Evolutionary conservation across 1,139 yeast genomes (phyloP), one percentile per base, ranked within the genome.

Genomic region (Sugiyamaella sp.): DNA sequence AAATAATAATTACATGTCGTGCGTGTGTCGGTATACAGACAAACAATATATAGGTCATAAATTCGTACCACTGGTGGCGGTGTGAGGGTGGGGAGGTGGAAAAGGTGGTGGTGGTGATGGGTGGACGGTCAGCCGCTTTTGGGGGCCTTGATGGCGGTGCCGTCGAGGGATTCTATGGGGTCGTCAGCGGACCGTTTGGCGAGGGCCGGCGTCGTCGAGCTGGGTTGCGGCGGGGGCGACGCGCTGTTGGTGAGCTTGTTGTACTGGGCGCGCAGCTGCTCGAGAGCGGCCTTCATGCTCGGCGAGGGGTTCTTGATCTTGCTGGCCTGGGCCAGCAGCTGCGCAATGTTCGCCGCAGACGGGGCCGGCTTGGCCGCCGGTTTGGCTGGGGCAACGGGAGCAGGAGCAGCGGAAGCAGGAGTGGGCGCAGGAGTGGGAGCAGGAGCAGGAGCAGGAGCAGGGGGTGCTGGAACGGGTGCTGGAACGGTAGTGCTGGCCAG

Each of bases 271-370:
- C 67, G 63, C n/a, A 71, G 65, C 58, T 71, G 73, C 46, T 66
- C 68, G 32, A 71, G 60, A 29, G 73, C 71, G 21, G 70, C 69
- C 38, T 60, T 60, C 38, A 71, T 67, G 22, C 66, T 65, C 2
- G 72, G 69, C 2, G 72, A 61, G 5, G 74, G 74, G 52, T 71
- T 71, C 25, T 63, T 66, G 46, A 71, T 67, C 52, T 68, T 68
- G 52, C 67, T 68, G 12, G 73, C 74, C 57, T 70, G 68, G 5
- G 69, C 71, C 16, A 71, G 60, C 46, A 71, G 63, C 52, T 69
- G 67, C 6, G 70, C 63, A 51, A 71, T 70, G 41, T 68, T 62
- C 44, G 68, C 71, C 4, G 65, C 63, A 21, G 22, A 50, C 1
- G n/a, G n/a, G n/a, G n/a, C n/a, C n/a, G 52, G 47, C 2, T 47